Evolutionary conservation across 2,329 filamentous ascomycete genomes (phyloP).

Genomic region (Aspergillus felis): DNA sequence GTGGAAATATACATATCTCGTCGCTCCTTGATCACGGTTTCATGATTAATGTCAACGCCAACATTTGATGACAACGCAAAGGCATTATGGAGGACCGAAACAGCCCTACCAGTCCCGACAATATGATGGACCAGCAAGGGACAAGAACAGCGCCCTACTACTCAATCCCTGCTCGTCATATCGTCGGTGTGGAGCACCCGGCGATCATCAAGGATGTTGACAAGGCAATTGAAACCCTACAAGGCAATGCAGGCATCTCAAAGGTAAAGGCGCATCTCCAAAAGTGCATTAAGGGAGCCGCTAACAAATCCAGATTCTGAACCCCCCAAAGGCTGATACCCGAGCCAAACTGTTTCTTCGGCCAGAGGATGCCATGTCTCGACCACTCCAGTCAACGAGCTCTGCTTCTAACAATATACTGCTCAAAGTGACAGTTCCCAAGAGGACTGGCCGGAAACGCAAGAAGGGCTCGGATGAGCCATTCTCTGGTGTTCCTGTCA

Average conservation of each 20-base stretch:
- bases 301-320: slow-evolving; percentile 39
- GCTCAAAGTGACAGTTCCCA: slow-evolving; percentile 81
- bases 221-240: slow-evolving; percentile 60
- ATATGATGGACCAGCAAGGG: slow-evolving; percentile 21
- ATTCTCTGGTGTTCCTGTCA: slow-evolving; percentile 49
- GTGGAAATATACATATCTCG: neutral
- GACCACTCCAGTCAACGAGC: slow-evolving; percentile 73
- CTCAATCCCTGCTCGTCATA: slow-evolving; percentile 47
- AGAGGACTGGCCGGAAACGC: slow-evolving; percentile 77
- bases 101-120: neutral
- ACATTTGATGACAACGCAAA: neutral
- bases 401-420: slow-evolving; percentile 77
- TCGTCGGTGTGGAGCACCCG: slow-evolving; percentile 64
- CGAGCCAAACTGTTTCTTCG: slow-evolving; percentile 69
- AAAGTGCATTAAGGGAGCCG: neutral
- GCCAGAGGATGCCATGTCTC: slow-evolving; percentile 73
- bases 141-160: slow-evolving; percentile 45
- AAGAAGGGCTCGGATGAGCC: slow-evolving; percentile 72
- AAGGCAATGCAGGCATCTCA: slow-evolving; percentile 52
- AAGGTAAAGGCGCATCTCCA: slow-evolving; percentile 38
- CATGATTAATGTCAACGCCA: neutral
- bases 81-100: neutral
- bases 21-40: neutral
- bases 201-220: slow-evolving; percentile 62
- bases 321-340: slow-evolving; percentile 43